Percentiles rank a stretch among this genome's conserved stretches.
These are phyloP conservation scores for Phytophthora lateralis DNA, from an alignment of 352 stramenopile species.

Conservation along the genomic window DNA sequence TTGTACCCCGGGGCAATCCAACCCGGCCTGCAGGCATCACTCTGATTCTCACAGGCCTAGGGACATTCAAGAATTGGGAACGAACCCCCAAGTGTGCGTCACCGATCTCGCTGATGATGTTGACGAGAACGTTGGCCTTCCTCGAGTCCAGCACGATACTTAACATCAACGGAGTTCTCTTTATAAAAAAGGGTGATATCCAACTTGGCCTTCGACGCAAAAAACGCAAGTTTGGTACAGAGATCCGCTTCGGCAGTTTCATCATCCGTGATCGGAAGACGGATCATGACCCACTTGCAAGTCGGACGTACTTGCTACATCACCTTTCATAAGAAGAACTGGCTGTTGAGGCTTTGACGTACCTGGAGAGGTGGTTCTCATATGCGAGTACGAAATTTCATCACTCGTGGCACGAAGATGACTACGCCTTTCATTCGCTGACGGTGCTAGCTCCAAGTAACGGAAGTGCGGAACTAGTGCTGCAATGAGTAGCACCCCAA, in stretches of 20 bases:
- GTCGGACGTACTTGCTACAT: slow-evolving; percentile 8
- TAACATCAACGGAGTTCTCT: slow-evolving; percentile 20
- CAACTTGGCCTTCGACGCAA: slow-evolving; percentile 6
- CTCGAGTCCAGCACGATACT: slow-evolving; percentile 14
- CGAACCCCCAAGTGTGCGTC: slow-evolving; percentile 10
- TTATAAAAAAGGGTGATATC: slow-evolving; percentile 16
- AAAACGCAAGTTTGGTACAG: neutral
- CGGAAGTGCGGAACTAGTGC: neutral
- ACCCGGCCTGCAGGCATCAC: slow-evolving; percentile 2
- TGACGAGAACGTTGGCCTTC: neutral
- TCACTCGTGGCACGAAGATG: neutral
- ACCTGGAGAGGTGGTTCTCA: slow-evolving; percentile 6
- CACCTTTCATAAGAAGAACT: slow-evolving; percentile 5
- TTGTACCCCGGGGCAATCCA: slow-evolving; percentile 9
- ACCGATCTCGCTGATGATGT: slow-evolving; percentile 11
- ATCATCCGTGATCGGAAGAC: slow-evolving; percentile 17
- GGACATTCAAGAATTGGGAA: slow-evolving; percentile 16
- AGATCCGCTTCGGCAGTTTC: slow-evolving; percentile 13
- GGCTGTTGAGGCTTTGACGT: slow-evolving; percentile 5
- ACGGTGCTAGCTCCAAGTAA: neutral
- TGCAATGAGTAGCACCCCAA: neutral
- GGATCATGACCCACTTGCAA: slow-evolving; percentile 14
- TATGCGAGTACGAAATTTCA: neutral
- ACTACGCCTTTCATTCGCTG: slow-evolving; percentile 9
- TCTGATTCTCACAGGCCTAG: slow-evolving; percentile 10